Conservation (phyloP, 805 yeast species). For the Candida succiphila region DNA sequence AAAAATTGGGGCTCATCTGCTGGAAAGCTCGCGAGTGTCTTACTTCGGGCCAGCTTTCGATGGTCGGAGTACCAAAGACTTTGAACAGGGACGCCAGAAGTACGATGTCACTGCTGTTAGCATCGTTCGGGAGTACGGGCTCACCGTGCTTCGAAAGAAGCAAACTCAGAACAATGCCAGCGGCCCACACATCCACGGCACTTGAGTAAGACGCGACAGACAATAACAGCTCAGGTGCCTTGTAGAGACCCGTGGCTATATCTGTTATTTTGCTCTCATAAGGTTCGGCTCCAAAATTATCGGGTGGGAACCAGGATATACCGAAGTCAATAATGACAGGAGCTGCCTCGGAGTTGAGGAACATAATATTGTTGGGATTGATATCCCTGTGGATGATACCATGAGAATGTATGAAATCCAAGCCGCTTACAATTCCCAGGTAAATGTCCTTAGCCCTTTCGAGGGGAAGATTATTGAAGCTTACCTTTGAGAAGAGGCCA, state of each 20-base stretch:
- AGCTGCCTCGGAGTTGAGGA: slow-evolving; percentile 13
- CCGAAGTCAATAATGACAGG: slow-evolving; percentile 35
- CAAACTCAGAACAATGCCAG: slow-evolving; percentile 52
- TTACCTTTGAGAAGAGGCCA: slow-evolving; percentile 7
- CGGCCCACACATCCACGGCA: slow-evolving; percentile 64
- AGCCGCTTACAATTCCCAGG: slow-evolving; percentile 31
- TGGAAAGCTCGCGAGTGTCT: slow-evolving; percentile 24
- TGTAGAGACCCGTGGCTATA: slow-evolving; percentile 57
- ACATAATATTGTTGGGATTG: slow-evolving; percentile 57
- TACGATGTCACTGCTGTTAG: slow-evolving; percentile 43
- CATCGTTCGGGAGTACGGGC: slow-evolving; percentile 28
- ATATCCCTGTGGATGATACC: slow-evolving; percentile 67
- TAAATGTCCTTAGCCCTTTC: slow-evolving; percentile 20
- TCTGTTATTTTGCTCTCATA: slow-evolving; percentile 34
- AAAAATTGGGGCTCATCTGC: slow-evolving; percentile 20
- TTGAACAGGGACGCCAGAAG: slow-evolving; percentile 45
- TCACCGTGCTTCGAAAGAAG: slow-evolving; percentile 31
- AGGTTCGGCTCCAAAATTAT: slow-evolving; percentile 65
- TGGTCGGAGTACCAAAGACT: slow-evolving; percentile 56
- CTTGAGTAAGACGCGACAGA: slow-evolving; percentile 44
- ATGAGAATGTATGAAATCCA: slow-evolving; percentile 55
- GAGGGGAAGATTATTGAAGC: slow-evolving; percentile 8
- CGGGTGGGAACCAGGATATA: slow-evolving; percentile 24
- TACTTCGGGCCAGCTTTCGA: slow-evolving; percentile 32
- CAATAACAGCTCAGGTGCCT: slow-evolving; percentile 66